Percentiles rank a stretch among this genome's conserved stretches.
phyloP scores from a whole-genome alignment of 2,329 filamentous ascomycete genomes.

The Colletotrichum tropicicola region DNA sequence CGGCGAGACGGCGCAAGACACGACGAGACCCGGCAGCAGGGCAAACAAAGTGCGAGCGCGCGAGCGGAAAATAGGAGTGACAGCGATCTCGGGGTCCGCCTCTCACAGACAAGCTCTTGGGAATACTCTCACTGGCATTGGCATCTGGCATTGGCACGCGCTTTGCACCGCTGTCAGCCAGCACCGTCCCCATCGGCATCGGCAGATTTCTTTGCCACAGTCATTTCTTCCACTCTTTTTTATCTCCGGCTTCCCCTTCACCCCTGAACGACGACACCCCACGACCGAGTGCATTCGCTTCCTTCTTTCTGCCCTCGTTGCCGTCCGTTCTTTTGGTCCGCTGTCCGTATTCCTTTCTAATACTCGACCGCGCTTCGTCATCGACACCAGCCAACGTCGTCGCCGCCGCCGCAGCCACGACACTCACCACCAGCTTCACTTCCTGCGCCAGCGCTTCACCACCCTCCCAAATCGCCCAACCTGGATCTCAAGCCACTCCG shows the following conservation, averaged over 20 bases:
- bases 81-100: background rate
- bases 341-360: conserved; percentile 24
- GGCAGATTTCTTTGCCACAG: conserved; percentile 16
- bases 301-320: background rate
- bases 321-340: conserved; percentile 1
- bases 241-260: background rate
- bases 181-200: background rate
- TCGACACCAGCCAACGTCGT: background rate
- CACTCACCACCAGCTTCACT: background rate
- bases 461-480: conserved; percentile 4
- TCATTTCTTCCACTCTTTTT: background rate
- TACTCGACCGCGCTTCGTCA: conserved; percentile 4
- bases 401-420: background rate
- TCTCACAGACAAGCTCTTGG: conserved; percentile 8
- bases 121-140: conserved; percentile 3
- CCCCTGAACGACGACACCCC: conserved; percentile 8
- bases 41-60: background rate
- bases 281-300: conserved; percentile 5
- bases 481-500: conserved; percentile 25
- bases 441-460: background rate
- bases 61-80: background rate
- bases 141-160: conserved; percentile 4
- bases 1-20: conserved; percentile 5
- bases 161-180: background rate
- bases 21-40: background rate